Evolutionary conservation across 768 basidiomycete species (phyloP).

Genomic region (Lactifluus piperatus): DNA sequence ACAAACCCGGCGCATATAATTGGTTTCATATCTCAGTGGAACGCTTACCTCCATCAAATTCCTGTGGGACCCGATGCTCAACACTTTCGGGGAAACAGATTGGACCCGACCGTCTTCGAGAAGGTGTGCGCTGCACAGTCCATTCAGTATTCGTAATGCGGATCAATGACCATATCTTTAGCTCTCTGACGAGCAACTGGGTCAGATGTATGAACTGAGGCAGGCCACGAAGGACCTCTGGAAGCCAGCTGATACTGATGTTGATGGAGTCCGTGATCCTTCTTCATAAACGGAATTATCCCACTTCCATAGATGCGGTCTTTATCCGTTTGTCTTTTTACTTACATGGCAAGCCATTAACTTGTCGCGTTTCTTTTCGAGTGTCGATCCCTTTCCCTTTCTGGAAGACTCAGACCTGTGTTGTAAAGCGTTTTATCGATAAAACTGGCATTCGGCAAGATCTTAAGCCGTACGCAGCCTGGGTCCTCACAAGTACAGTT

Average conservation of each 20-base stretch:
- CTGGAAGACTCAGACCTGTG: no score
- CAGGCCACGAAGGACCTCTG: constrained; percentile 82
- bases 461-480: no score
- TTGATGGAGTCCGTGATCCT: background rate
- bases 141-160: background rate
- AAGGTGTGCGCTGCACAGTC: constrained; percentile 41
- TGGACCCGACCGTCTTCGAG: constrained; percentile 66
- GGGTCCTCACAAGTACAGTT: no score
- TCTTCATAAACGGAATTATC: background rate
- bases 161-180: constrained; percentile 25
- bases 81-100: constrained; percentile 51
- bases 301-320: background rate
- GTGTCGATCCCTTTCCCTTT: no score
- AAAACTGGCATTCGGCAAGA: no score
- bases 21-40: constrained; percentile 95
- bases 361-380: no score
- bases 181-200: constrained; percentile 88
- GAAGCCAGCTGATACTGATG: constrained; percentile 41
- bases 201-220: constrained; percentile 93
- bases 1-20: constrained; percentile 88
- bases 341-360: no score
- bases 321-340: no score
- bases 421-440: no score
- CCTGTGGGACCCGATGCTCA: constrained; percentile 38
- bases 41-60: constrained; percentile 74